Conservation (phyloP, 345 rosid genomes). For the Zanthoxylum bungeanum region DNA sequence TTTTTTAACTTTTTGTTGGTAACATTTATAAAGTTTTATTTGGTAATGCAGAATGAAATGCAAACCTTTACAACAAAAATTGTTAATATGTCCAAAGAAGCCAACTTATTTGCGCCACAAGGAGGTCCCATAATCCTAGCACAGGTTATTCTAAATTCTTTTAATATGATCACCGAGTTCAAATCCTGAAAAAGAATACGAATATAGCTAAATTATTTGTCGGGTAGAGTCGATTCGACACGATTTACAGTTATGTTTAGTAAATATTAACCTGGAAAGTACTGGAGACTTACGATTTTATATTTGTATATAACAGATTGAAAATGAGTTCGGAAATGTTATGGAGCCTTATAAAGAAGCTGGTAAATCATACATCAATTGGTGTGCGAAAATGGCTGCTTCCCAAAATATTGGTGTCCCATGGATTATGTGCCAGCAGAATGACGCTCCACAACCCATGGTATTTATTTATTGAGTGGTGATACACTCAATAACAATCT, state of each 20-base stretch:
- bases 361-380: conserved; percentile 32
- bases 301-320: conserved; percentile 23
- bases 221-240: too few relatives aligned
- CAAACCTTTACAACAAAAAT: conserved; percentile 33
- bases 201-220: too few relatives aligned
- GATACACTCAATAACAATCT: too few relatives aligned
- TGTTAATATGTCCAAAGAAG: conserved; percentile 30
- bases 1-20: neutral
- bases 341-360: conserved; percentile 20
- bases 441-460: conserved; percentile 35
- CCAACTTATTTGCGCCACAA: conserved; percentile 36
- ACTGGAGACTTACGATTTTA: too few relatives aligned
- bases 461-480: conserved; percentile 19
- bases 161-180: too few relatives aligned
- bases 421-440: conserved; percentile 49
- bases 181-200: too few relatives aligned
- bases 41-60: conserved; percentile 35
- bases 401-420: conserved; percentile 29
- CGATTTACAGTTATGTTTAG: too few relatives aligned
- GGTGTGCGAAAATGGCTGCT: conserved; percentile 40
- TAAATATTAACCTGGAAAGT: too few relatives aligned
- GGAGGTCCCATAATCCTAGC: conserved; percentile 51
- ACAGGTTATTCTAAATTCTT: conserved; percentile 23
- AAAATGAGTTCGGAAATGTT: conserved; percentile 45
- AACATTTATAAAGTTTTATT: neutral